Conservation (phyloP, 139 green algal species). For the Chlorella vulgaris region DNA sequence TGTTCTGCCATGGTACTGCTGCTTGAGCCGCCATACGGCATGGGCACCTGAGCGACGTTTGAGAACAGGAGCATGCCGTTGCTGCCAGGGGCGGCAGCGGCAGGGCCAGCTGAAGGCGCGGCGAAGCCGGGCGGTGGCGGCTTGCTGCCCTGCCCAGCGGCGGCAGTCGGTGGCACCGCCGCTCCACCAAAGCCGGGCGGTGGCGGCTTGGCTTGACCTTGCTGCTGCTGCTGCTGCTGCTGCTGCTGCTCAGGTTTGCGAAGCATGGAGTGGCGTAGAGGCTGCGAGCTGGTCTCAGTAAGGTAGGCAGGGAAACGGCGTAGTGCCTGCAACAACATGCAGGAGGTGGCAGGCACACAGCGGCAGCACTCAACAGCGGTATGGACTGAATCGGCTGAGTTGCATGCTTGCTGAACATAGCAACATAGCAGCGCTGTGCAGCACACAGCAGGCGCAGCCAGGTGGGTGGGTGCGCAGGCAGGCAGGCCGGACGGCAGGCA, state of each 20-base stretch:
- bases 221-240: neutral
- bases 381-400: too few species aligned
- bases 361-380: too few species aligned
- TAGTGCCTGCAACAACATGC: neutral
- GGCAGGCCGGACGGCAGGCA: neutral
- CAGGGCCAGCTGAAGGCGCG: neutral
- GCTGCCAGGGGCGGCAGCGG: neutral
- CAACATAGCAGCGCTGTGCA: too few species aligned
- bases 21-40: constrained; percentile 15
- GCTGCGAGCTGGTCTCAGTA: neutral
- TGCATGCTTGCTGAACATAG: too few species aligned
- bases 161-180: neutral
- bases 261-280: neutral
- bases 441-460: too few species aligned
- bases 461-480: too few species aligned
- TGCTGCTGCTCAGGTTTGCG: neutral
- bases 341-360: too few species aligned
- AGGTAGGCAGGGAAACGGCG: neutral
- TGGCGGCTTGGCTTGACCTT: neutral
- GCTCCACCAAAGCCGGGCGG: neutral
- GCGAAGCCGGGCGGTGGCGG: neutral
- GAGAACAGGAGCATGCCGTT: neutral
- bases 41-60: neutral
- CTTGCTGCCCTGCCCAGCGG: neutral
- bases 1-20: neutral